Base-by-base conservation (phyloP, 768 basidiomycete species). In the Agrocybe chaxingu region DNA sequence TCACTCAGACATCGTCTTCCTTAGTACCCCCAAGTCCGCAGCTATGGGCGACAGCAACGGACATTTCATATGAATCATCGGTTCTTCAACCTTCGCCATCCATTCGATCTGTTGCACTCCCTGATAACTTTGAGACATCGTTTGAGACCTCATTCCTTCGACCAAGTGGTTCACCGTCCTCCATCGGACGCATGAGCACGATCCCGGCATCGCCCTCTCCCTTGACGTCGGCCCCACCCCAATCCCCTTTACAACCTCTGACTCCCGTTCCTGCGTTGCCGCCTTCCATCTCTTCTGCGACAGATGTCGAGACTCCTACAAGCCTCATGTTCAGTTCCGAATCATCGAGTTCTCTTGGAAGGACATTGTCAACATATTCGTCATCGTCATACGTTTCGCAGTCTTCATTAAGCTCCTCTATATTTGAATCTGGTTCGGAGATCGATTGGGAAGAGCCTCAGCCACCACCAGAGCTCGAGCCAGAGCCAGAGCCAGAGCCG, bases 81-180 rank as follows among this genome's bases (percentile, higher is more conserved):
- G 69, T 87, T n/a, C 70, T 92, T 18, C 72, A 70, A 4, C 83
- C 89, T 0, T 89, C 90, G 2, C 87, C 85, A 12, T 84, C 85
- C 16, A 70, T 80, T 3, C 65, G 65, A 18, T 79, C 78, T 3
- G 50, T 78, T 16, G 74, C 71, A 19, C 62, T 89, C 39, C 80
- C 77, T 1, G 88, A 92, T 39, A 78, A 74, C 3, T 68, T 59
- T 7, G 89, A 91, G 55, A 68, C 60, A 0, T 89, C 87, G 0
- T 85, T 82, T 50, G 89, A 91, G 50, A 88, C 88, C 0, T 89
- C 89, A 0, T 74, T 86, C 62, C 69, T 90, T 60, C 72, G 85
- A 29, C 86, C 89, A 0, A 87, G 78, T 52, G 78, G 71, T 39
- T 71, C 76, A 13, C 63, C 75, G 1, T 77, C 76, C 4, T 78